Base-by-base conservation (phyloP, 148 eudicot species). In the Spergularia marina region DNA sequence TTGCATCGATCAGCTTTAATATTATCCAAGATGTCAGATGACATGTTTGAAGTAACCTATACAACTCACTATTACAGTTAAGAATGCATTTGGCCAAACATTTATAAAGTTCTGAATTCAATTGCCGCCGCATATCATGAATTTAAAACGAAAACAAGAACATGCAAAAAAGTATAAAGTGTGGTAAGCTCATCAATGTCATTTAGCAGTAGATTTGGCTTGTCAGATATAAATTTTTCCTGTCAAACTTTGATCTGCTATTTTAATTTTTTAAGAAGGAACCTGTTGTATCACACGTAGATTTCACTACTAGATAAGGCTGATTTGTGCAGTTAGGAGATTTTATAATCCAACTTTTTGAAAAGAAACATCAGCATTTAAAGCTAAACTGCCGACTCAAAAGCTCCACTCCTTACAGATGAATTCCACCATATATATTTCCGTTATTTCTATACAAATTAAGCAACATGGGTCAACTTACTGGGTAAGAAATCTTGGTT, bases 401-500 rank as follows among this genome's bases (percentile, higher is more conserved):
- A 70, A 70, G 74, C 23, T 54, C 11, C 53, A 40, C 4, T 66
- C 1, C 51, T 17, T 39, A 70, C 60, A 53, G 25, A 53, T 70
- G 60, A 70, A 52, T 44, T 40, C 23, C 10, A 57, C 2, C 10
- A 57, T 6, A n/a, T n/a, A n/a, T n/a, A 57, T 17, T n/a, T 57
- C 54, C 12, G n/a, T 69, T 15, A 18, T 30, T 2, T 30, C 49
- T 44, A 2, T 44, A 44, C 49, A 73, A 60, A 74, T 30, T 25
- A 62, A 23, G 17, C 53, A 75, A 54, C 36, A 62, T 17, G 39
- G 63, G 69, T 53, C 62, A 65, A 34, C 78, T 75, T 65, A 53
- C 2, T n/a, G 63, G 69, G 58, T 53, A 55, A 75, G 21, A 66
- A 54, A 75, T 65, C 53, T 53, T 53, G 25, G 53, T 18, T 75